Evolutionary conservation across 106 monocot species (phyloP).

Genomic region (Apostasia ramifera): DNA sequence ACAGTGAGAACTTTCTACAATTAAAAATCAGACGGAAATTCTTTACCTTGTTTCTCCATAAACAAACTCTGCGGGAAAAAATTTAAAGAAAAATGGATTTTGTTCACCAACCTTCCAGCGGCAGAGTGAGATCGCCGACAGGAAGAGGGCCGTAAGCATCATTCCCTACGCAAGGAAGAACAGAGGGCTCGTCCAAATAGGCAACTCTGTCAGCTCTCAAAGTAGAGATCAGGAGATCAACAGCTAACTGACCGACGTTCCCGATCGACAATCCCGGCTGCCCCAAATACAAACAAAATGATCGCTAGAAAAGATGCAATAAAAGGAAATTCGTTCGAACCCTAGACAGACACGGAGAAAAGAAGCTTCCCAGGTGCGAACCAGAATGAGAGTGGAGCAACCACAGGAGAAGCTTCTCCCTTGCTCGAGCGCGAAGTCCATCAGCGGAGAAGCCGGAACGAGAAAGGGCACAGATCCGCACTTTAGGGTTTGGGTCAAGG

Average conservation of each 20-base stretch:
- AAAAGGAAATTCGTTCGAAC: background rate
- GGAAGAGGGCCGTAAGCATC: constrained; percentile 71
- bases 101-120: constrained; percentile 63
- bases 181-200: constrained; percentile 74
- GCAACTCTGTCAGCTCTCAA: constrained; percentile 49
- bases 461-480: no score
- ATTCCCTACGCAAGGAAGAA: constrained; percentile 96
- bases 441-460: background rate
- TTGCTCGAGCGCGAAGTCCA: constrained; percentile 40
- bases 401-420: constrained; percentile 32
- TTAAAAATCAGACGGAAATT: no score
- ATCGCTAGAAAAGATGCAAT: background rate
- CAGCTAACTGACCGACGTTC: constrained; percentile 89
- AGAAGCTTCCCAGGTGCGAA: constrained; percentile 12
- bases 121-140: constrained; percentile 65
- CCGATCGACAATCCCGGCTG: constrained; percentile 94
- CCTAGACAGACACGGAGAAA: background rate
- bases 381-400: constrained; percentile 72
- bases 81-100: no score
- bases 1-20: no score
- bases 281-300: background rate
- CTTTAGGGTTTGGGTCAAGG: no score
- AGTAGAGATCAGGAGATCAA: constrained; percentile 77
- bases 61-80: no score
- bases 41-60: no score